Conservation (phyloP, 2,329 filamentous ascomycete species). For the Lachnellula arida region DNA sequence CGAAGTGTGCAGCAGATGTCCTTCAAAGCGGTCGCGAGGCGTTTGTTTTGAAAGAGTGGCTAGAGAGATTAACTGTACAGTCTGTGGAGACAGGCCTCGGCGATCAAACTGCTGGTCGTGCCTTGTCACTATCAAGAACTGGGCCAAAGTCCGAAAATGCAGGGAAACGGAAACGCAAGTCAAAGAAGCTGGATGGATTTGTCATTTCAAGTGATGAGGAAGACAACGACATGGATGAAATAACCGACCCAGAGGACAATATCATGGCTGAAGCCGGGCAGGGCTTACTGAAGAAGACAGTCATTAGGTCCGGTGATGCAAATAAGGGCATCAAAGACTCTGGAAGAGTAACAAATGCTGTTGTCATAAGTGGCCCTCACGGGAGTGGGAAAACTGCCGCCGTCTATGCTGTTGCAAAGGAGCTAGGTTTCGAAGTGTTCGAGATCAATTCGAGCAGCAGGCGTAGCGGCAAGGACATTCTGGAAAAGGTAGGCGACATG, state of each 20-base stretch:
- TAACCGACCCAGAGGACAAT: constrained; percentile 56
- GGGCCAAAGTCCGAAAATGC: constrained; percentile 32
- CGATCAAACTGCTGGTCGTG: constrained; percentile 21
- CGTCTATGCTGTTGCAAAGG: constrained; percentile 85
- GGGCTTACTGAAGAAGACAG: constrained; percentile 45
- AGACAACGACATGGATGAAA: constrained; percentile 60
- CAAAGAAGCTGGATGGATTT: constrained; percentile 72
- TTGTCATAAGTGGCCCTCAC: constrained; percentile 84
- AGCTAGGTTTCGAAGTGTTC: constrained; percentile 89
- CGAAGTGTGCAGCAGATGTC: constrained; percentile 62
- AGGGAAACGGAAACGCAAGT: constrained; percentile 60
- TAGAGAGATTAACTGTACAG: constrained; percentile 69
- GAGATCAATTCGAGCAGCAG: constrained; percentile 85
- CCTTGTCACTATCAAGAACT: constrained; percentile 14
- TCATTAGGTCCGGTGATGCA: constrained; percentile 44
- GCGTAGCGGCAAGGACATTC: constrained; percentile 80
- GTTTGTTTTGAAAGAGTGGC: constrained; percentile 71
- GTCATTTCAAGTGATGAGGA: constrained; percentile 77
- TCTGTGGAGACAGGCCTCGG: constrained; percentile 61
- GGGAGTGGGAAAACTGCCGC: constrained; percentile 93
- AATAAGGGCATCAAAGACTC: constrained; percentile 39
- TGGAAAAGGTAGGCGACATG: constrained; percentile 95
- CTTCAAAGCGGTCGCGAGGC: constrained; percentile 71
- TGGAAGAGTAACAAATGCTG: constrained; percentile 61
- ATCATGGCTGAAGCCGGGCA: constrained; percentile 32